These are phyloP conservation scores for Corynascus novoguineensis DNA, from an alignment of 495 filamentous ascomycete genomes.

Conservation along the genomic window DNA sequence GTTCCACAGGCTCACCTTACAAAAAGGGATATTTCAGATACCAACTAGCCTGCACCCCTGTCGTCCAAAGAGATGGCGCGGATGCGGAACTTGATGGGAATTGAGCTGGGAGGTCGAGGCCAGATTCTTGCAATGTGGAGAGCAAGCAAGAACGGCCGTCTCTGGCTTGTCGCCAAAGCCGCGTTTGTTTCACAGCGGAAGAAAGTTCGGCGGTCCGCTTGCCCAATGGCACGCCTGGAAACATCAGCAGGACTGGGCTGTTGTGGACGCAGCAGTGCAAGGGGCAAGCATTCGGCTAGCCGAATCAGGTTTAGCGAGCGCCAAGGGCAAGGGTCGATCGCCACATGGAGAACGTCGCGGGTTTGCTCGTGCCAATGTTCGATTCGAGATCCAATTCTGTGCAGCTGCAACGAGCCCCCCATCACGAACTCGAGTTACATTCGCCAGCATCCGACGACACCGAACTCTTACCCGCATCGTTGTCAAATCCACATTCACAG, in stretches of 20 bases:
- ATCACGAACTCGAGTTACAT: background rate
- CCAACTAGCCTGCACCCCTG: slow-evolving; percentile 2
- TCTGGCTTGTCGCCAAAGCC: slow-evolving; percentile 1
- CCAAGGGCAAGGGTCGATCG: background rate
- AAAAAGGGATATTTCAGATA: background rate
- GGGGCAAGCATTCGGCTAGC: background rate
- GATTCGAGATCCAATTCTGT: slow-evolving; percentile 11
- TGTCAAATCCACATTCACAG: too few relatives aligned
- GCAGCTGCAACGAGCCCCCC: slow-evolving; percentile 2
- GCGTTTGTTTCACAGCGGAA: slow-evolving; percentile 1
- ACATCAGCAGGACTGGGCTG: background rate
- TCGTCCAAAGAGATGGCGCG: slow-evolving; percentile 4
- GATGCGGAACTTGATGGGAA: slow-evolving; percentile 4
- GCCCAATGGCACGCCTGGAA: background rate
- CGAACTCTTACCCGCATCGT: too few relatives aligned
- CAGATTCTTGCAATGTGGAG: slow-evolving; percentile 18
- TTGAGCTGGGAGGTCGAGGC: slow-evolving; percentile 7
- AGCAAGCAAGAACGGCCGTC: slow-evolving; percentile 7
- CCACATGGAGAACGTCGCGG: slow-evolving; percentile 1
- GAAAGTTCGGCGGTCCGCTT: slow-evolving; percentile 9
- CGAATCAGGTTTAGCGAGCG: background rate
- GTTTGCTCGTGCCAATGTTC: background rate
- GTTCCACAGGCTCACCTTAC: slow-evolving; percentile 18
- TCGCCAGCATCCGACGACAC: background rate
- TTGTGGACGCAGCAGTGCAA: background rate